Evolutionary conservation across 345 rosid species (phyloP).

Genomic region (Linum tenue): DNA sequence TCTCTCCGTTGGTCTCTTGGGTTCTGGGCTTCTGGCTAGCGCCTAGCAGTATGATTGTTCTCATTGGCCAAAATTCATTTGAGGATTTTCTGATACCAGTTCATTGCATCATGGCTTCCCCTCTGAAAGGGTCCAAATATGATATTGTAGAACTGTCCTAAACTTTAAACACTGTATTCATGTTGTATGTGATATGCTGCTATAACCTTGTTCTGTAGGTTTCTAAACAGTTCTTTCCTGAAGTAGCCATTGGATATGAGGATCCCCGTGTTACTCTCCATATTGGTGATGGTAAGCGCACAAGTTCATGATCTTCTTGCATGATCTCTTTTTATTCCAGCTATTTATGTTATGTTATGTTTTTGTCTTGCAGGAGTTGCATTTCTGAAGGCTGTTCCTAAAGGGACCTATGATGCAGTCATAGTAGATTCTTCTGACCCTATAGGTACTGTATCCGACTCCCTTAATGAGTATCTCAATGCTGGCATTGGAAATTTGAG

Average conservation of each 20-base stretch:
- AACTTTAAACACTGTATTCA: background rate
- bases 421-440: conserved; percentile 97
- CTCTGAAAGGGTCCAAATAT: conserved; percentile 3
- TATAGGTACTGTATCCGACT: conserved; percentile 36
- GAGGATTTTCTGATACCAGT: background rate
- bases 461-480: background rate
- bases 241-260: conserved; percentile 71
- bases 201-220: conserved; percentile 38
- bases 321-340: background rate
- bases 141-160: background rate
- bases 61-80: background rate
- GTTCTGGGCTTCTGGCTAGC: no score
- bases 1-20: background rate
- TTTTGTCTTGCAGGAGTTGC: conserved; percentile 58
- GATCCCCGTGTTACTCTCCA: conserved; percentile 85
- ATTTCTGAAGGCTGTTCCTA: conserved; percentile 62
- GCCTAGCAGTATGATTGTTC: background rate
- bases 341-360: background rate
- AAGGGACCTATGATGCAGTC: conserved; percentile 83
- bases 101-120: background rate
- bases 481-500: background rate
- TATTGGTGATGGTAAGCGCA: conserved; percentile 71
- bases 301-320: background rate
- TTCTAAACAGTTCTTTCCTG: conserved; percentile 73
- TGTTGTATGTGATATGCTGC: background rate